Base-by-base conservation (phyloP, 208 protist genomes). In the Leishmania braziliensis region DNA sequence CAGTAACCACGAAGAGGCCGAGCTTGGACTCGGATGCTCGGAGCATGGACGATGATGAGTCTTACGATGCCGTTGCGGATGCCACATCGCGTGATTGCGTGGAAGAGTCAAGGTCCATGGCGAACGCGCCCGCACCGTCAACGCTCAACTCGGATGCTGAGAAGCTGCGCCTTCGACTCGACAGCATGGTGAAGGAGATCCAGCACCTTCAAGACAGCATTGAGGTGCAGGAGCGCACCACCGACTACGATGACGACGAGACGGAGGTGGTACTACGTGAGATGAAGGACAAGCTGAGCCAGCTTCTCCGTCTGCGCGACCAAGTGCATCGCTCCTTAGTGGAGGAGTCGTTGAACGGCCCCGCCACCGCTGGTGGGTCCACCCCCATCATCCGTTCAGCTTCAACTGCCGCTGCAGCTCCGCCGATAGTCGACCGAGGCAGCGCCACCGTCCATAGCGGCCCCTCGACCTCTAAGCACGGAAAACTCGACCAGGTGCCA, bases 251-350 rank as follows among this genome's bases (percentile, higher is more conserved):
- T 82, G 90, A 91, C 76, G 90, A 93, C 46, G 91, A 89, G 54
- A 92, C 89, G 33, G 90, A 93, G 76, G 83, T 84, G 60, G 90
- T 92, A 68, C 91, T 97, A 73, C 75, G 84, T 8, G 90, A 95
- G 73, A 91, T 97, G 86, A 89, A 91, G 76, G 81, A 91, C 36
- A 97, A 96, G 80, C 85, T 97, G 33, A 90, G 89, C 63, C 87
- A 91, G 81, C 86, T 97, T 51, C 85, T 96, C n/a, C 82, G 89
- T 16, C 81, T 97, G 73, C 95, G 95, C 20, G 91, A 97, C 71
- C 90, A 91, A 74, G 88, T 97, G 71, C 91, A 92, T 50, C 78
- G 76, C 0, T 87, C 91, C 18, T 86, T 94, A 77, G 63, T 85
- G 53, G 75, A 88, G 68, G 78, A 81, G 74, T 86, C 80, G n/a